Evolutionary conservation across 2,329 filamentous ascomycete genomes (phyloP).

Genomic region (Alternaria conjuncta): DNA sequence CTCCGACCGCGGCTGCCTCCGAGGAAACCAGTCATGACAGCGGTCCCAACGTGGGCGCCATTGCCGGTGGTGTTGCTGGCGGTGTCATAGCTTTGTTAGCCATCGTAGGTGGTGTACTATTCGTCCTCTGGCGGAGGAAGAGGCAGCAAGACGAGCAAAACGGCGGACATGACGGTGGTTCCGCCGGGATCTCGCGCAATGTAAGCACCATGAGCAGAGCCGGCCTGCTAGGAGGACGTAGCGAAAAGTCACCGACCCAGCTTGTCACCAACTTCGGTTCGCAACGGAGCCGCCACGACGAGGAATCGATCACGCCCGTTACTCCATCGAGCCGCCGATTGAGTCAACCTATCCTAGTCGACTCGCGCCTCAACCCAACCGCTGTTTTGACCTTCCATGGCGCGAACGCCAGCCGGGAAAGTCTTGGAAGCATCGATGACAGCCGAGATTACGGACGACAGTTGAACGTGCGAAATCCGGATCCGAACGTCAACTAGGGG

Average conservation of each 20-base stretch:
- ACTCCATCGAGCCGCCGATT: constrained; percentile 46
- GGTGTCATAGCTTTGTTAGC: constrained; percentile 46
- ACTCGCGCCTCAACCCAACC: constrained; percentile 57
- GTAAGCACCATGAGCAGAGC: constrained; percentile 57
- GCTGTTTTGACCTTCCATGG: constrained; percentile 54
- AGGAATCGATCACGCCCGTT: constrained; percentile 44
- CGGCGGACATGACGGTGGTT: constrained; percentile 16
- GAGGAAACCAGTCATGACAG: constrained; percentile 15
- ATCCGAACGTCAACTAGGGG: constrained; percentile 21
- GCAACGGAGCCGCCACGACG: constrained; percentile 37
- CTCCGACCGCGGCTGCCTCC: constrained; percentile 27
- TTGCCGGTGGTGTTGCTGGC: constrained; percentile 56
- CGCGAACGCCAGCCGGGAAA: constrained; percentile 53
- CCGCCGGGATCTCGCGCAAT: constrained; percentile 48
- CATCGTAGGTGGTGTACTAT: constrained; percentile 45
- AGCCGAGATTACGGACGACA: constrained; percentile 56
- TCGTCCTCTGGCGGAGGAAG: constrained; percentile 49
- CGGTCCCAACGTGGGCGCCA: constrained; percentile 49
- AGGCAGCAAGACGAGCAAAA: constrained; percentile 28
- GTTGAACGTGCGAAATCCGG: constrained; percentile 52
- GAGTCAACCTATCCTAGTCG: constrained; percentile 55
- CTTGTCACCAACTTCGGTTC: constrained; percentile 38
- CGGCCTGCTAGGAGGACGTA: constrained; percentile 48
- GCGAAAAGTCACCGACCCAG: constrained; percentile 34
- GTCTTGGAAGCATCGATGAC: constrained; percentile 55